These are phyloP conservation scores for Dichomitus squalens DNA, from an alignment of 1,284 basidiomycete genomes.

Conservation along the genomic window DNA sequence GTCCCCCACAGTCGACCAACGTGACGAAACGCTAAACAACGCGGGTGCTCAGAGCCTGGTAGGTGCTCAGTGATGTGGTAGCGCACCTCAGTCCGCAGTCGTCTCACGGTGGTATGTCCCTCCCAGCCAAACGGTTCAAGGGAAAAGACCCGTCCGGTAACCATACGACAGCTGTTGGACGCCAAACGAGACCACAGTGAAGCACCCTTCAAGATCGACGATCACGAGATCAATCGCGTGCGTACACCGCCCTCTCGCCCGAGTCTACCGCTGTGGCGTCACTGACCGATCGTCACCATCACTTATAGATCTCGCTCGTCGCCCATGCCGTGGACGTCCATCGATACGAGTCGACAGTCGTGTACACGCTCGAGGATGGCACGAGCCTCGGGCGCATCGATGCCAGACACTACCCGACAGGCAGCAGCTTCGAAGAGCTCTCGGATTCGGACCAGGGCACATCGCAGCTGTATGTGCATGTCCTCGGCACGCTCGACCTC, in stretches of 20 bases:
- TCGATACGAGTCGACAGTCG: constrained; percentile 36
- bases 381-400: constrained; percentile 32
- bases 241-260: constrained; percentile 1
- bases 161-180: constrained; percentile 57
- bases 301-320: constrained; percentile 46
- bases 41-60: neutral
- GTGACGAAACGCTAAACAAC: neutral
- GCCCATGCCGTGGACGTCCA: constrained; percentile 50
- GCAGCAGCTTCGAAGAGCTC: neutral
- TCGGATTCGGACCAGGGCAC: neutral
- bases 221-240: constrained; percentile 41
- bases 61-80: neutral
- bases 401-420: constrained; percentile 19
- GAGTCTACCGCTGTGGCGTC: constrained; percentile 37
- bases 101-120: neutral
- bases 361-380: constrained; percentile 39
- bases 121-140: neutral
- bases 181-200: constrained; percentile 53
- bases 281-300: neutral
- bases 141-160: constrained; percentile 49
- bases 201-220: constrained; percentile 60
- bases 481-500: constrained; percentile 20
- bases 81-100: neutral
- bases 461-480: constrained; percentile 28
- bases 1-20: too few species aligned